A percentile compares a stretch with the other conserved stretches of the same genome.
These are phyloP conservation scores for Malassezia sympodialis DNA, from an alignment of 1,284 basidiomycete species.

Conservation along the genomic window DNA sequence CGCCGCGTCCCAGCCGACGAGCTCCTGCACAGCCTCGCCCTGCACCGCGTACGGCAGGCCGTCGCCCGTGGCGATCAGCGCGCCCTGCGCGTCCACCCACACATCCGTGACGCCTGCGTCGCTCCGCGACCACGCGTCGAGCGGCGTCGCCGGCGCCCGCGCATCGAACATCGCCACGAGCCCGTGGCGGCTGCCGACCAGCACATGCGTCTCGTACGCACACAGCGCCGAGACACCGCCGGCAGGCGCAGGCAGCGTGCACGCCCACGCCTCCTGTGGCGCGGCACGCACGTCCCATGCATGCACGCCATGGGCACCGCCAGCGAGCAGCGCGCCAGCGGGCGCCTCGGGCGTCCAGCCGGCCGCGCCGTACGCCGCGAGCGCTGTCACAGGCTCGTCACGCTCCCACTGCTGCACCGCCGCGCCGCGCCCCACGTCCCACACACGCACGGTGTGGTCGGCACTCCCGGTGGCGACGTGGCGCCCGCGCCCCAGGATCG, in stretches of 20 bases:
- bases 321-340: not conserved
- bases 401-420: constrained; percentile 51
- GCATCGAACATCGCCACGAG: constrained; percentile 10
- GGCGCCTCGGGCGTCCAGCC: not conserved
- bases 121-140: constrained; percentile 6
- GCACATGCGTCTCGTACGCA: constrained; percentile 7
- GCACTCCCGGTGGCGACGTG: constrained; percentile 57
- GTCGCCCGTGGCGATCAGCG: constrained; percentile 28
- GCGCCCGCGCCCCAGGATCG: constrained; percentile 59
- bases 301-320: not conserved
- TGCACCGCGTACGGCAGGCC: constrained; percentile 25
- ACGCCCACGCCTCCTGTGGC: constrained; percentile 16
- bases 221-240: constrained; percentile 11
- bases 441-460: constrained; percentile 63
- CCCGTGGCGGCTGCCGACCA: not conserved
- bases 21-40: constrained; percentile 20
- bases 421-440: constrained; percentile 61
- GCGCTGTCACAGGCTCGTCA: not conserved
- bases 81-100: not conserved
- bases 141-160: not conserved
- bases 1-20: constrained; percentile 33
- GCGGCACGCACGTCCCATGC: not conserved
- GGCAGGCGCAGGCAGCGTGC: not conserved
- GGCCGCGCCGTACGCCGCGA: not conserved
- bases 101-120: constrained; percentile 2